Evolutionary conservation across 2,329 filamentous ascomycete genomes (phyloP), one percentile per base, ranked within the genome.

Genomic region (Fusarium floridanum): DNA sequence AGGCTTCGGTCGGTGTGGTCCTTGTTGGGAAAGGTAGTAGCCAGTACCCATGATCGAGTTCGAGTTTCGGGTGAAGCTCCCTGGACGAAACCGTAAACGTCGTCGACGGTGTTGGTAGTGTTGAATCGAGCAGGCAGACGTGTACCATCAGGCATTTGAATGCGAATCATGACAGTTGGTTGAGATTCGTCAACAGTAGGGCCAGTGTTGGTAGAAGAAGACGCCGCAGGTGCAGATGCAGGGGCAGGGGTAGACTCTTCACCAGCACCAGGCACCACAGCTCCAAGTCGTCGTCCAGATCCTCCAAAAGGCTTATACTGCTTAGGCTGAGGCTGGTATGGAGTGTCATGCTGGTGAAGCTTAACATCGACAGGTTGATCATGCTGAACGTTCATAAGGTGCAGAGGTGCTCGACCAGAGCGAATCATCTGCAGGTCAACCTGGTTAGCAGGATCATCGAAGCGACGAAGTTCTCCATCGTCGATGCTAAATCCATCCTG

Each of bases 401-500:
- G 91, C 12, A 95, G 85, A 8, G 94, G 94, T 0, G 94, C 94
- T 20, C 93, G 91, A 10, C 94, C 94, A 22, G 90, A 88, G 70
- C 94, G 91, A 78, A 97, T 97, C 87, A 95, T 92, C 67, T 91
- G 87, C 53, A 97, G 86, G 63, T 93, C 93, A 60, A 88, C 87
- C 34, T 91, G 90, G 80, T 96, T 95, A 34, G 88, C 88, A 0
- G 94, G 93, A 81, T 97, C 94, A 78, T 95, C 93, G 79, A 94
- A 96, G 66, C 93, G 91, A 80, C 90, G 91, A 41, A 97, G 89
- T 56, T 91, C 89, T 32, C 94, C 94, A 78, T 97, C 93, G 69
- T 95, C 94, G 70, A 97, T 91, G 74, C 93, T 96, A 84, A 97
- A 96, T 16, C 94, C 94, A 80, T 97, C 92, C 48, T 89, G 88